These are phyloP conservation scores for Calonectria pseudoturangicola DNA, from an alignment of 2,329 filamentous ascomycete species.

Conservation along the genomic window DNA sequence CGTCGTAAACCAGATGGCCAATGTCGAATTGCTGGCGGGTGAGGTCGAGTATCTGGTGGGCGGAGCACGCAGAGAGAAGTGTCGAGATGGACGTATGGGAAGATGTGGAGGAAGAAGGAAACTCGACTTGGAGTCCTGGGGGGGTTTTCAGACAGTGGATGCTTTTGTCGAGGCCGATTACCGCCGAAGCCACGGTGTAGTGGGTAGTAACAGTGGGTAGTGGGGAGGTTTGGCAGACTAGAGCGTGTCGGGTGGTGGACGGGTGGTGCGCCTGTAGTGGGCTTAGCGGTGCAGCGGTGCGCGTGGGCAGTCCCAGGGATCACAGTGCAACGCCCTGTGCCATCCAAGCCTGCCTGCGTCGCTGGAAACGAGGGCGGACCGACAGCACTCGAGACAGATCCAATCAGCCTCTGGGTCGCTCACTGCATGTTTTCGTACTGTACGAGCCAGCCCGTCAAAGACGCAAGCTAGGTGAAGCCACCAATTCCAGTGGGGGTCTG, in stretches of 20 bases:
- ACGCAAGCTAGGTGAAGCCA: conserved; percentile 17
- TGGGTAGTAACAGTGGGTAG: conserved; percentile 48
- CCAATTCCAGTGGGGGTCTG: conserved; percentile 19
- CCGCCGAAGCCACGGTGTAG: conserved; percentile 53
- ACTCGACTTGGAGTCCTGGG: conserved; percentile 41
- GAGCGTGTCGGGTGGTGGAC: conserved; percentile 28
- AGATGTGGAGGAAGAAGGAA: conserved; percentile 54
- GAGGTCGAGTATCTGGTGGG: conserved; percentile 35
- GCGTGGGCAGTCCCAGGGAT: conserved; percentile 31
- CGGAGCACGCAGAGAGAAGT: conserved; percentile 37
- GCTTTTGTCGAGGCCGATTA: conserved; percentile 53
- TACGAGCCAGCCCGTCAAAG: conserved; percentile 15
- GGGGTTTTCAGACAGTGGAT: conserved; percentile 54
- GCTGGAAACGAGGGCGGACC: conserved; percentile 16
- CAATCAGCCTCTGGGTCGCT: conserved; percentile 19
- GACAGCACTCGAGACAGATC: not conserved
- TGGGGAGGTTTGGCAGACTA: conserved; percentile 41
- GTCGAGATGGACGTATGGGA: conserved; percentile 42
- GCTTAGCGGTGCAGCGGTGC: conserved; percentile 30
- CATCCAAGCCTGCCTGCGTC: conserved; percentile 25
- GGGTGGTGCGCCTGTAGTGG: conserved; percentile 38
- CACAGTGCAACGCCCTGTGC: conserved; percentile 34
- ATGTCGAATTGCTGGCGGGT: conserved; percentile 33
- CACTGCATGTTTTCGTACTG: conserved; percentile 9
- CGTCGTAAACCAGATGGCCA: conserved; percentile 32